Conservation (phyloP, 75 land plant species). For the Azolla pinnata region DNA sequence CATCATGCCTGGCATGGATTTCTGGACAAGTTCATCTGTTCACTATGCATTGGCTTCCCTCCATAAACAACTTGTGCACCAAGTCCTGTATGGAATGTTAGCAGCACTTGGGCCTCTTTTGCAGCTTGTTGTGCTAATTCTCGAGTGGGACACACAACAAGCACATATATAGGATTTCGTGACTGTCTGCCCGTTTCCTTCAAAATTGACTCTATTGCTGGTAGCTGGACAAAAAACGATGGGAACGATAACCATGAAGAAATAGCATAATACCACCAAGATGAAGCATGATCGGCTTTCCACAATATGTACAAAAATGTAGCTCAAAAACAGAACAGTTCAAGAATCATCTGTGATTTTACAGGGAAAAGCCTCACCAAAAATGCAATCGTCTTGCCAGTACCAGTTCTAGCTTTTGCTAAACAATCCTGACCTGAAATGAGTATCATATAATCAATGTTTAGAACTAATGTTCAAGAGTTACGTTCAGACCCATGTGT, state of each 20-base stretch:
- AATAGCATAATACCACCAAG: too few relatives aligned
- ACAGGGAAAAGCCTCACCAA: slow-evolving; percentile 73
- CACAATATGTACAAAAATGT: background rate
- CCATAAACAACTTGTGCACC: slow-evolving; percentile 95
- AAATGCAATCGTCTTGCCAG: slow-evolving; percentile 98
- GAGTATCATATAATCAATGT: background rate
- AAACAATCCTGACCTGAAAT: slow-evolving; percentile 45
- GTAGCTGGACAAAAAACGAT: slow-evolving; percentile 55
- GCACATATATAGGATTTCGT: slow-evolving; percentile 60
- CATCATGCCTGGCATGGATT: slow-evolving; percentile 98
- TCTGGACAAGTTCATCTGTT: slow-evolving; percentile 68
- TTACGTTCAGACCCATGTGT: too few relatives aligned
- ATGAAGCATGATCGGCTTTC: too few relatives aligned
- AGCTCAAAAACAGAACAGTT: background rate
- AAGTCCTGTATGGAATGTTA: slow-evolving; percentile 73
- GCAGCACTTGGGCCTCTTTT: slow-evolving; percentile 62
- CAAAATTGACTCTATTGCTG: slow-evolving; percentile 74
- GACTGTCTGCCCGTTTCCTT: slow-evolving; percentile 36
- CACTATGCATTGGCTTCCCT: slow-evolving; percentile 63
- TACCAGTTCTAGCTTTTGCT: slow-evolving; percentile 96
- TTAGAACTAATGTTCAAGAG: background rate
- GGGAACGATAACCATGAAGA: too few relatives aligned
- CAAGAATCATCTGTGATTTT: background rate
- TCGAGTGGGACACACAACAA: slow-evolving; percentile 85
- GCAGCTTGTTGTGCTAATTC: slow-evolving; percentile 95